Base-by-base conservation (phyloP, 1,284 basidiomycete genomes). In the Mrakiaceae sp. region DNA sequence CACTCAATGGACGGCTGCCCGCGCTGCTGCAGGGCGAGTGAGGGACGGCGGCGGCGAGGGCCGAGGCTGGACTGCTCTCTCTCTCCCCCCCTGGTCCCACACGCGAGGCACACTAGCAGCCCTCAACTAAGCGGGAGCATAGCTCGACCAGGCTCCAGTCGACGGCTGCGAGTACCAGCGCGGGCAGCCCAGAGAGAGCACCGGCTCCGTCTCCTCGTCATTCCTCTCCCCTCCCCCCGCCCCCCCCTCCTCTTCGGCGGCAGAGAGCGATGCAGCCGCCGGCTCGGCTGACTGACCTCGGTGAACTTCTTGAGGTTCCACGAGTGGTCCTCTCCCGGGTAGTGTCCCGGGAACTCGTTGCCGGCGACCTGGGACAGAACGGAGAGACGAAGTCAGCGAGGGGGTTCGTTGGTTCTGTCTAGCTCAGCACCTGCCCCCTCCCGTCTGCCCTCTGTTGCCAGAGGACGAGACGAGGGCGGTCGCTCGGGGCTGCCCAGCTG, bases 301-400 rank as follows among this genome's bases (percentile, higher is more conserved):
- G 83, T 83, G 77, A 95, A 96, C 70, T 79, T 81, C 55, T 79
- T 73, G 49, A 93, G 76, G 75, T 86, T 80, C 92, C 92, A 97
- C 2, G 84, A 82, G 72, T 91, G 81, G 74, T 91, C 87, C 72
- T 94, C 88, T 50, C 80, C 83, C 0, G 90, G 86, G 71, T 88
- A 85, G 72, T 92, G 85, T 0, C 91, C 91, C 5, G 92, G 92
- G 73, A 85, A 94, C 68, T 94, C 88, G 7, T 87, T 87, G 70
- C 85, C 90, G 0, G 88, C 85, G 39, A 93, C 86, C 78, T 94
- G 66, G 10, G 50, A 50, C 10, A 53, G 44, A 48, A 63, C 6
- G 12, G 40, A 6, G 47, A 10, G 16, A 55, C 3, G 11, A 44
- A 54, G 59, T 54, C 49, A 63, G 46, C 7, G 40, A 6, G 16